These are phyloP conservation scores for Paramecium biaurelia DNA, from an alignment of 73 alveolate genomes.

Conservation along the genomic window DNA sequence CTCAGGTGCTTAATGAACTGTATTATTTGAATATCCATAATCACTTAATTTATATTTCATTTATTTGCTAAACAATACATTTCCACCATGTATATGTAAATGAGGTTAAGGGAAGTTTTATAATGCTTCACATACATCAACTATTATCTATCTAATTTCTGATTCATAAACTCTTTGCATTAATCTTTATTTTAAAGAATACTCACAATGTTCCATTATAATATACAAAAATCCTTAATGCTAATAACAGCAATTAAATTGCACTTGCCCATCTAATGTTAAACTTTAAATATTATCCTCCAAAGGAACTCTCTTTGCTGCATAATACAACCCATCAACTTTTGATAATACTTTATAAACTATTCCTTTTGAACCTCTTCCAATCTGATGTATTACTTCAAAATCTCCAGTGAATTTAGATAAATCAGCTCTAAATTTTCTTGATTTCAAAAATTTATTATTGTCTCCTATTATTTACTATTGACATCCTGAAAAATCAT, in stretches of 20 bases:
- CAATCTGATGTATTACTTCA: neutral
- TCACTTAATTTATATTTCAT: constrained; percentile 32
- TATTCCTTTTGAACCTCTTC: constrained; percentile 26
- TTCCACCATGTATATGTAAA: constrained; percentile 36
- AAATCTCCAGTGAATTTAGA: neutral
- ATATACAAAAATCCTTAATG: neutral
- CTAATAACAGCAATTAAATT: constrained; percentile 22
- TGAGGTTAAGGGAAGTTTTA: constrained; percentile 1
- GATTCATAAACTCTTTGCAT: constrained; percentile 7
- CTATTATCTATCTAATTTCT: constrained; percentile 7
- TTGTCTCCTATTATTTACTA: neutral
- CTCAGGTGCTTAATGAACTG: neutral
- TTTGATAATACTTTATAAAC: constrained; percentile 21
- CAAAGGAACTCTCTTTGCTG: neutral
- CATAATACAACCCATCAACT: constrained; percentile 32
- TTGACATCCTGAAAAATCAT: neutral
- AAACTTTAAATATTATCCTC: neutral
- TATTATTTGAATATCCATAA: constrained; percentile 4
- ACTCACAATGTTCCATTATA: constrained; percentile 27
- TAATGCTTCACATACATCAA: neutral
- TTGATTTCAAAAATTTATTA: constrained; percentile 11
- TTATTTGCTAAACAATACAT: neutral
- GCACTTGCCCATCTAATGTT: neutral
- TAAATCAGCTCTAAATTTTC: neutral
- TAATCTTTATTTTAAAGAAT: constrained; percentile 18